Conservation (phyloP, 352 stramenopile species). For the Globisporangium mamillatum region DNA sequence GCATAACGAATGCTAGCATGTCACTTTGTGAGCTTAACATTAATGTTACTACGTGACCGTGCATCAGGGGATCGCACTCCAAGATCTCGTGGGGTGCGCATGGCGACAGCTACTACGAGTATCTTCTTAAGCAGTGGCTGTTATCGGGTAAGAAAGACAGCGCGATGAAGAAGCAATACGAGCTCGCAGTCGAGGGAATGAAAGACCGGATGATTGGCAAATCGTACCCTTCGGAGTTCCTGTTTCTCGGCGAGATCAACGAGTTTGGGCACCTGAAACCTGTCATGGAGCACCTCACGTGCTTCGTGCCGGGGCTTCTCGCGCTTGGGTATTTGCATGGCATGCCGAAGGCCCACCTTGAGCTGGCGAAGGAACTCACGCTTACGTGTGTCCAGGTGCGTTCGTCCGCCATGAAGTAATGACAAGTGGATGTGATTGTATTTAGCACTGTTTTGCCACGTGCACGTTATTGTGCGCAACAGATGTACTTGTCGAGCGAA, state of each 20-base stretch:
- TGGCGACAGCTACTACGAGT: slow-evolving; percentile 77
- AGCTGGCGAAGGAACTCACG: slow-evolving; percentile 68
- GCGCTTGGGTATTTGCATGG: slow-evolving; percentile 63
- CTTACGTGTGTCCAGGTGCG: slow-evolving; percentile 67
- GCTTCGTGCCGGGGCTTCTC: slow-evolving; percentile 84
- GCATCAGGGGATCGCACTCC: slow-evolving; percentile 10
- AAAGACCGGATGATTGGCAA: slow-evolving; percentile 31
- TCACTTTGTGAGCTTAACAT: neutral
- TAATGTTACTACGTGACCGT: neutral
- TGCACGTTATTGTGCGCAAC: neutral
- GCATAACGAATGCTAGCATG: neutral
- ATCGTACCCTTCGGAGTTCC: slow-evolving; percentile 35
- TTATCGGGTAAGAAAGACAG: slow-evolving; percentile 49
- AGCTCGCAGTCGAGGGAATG: slow-evolving; percentile 52
- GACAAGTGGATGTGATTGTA: neutral
- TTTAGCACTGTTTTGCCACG: neutral
- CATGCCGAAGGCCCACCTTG: slow-evolving; percentile 48
- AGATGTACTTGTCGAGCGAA: slow-evolving; percentile 69
- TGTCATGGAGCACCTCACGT: slow-evolving; percentile 86
- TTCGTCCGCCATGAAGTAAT: neutral
- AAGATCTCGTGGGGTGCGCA: slow-evolving; percentile 52
- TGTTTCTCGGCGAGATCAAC: slow-evolving; percentile 44
- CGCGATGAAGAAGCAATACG: slow-evolving; percentile 46
- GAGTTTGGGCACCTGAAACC: slow-evolving; percentile 23
- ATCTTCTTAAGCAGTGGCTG: slow-evolving; percentile 77